Evolutionary conservation across 1,139 yeast species (phyloP).

Genomic region (Saccharomyces hybrid): DNA sequence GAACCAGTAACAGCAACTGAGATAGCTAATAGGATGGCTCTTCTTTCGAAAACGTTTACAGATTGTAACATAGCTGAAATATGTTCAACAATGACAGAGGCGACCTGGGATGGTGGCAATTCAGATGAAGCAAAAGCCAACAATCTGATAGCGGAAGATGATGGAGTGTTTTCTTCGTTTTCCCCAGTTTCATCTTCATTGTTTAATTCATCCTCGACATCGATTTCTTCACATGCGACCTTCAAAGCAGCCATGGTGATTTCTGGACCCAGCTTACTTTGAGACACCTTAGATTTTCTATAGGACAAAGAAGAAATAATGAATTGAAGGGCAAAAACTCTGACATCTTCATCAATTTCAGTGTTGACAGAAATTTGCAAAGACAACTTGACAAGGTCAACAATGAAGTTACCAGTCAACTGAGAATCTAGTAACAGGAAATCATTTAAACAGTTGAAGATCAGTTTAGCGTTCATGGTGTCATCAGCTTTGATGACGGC

Average conservation of each 20-base stretch:
- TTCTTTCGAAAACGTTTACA: slow-evolving; percentile 64
- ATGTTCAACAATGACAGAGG: slow-evolving; percentile 67
- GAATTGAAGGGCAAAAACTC: slow-evolving; percentile 80
- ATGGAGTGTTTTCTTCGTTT: slow-evolving; percentile 81
- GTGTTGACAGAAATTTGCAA: slow-evolving; percentile 65
- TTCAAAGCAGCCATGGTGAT: slow-evolving; percentile 67
- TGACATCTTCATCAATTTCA: slow-evolving; percentile 67
- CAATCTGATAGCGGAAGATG: slow-evolving; percentile 71
- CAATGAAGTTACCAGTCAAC: slow-evolving; percentile 69
- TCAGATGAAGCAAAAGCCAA: slow-evolving; percentile 71
- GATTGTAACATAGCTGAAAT: slow-evolving; percentile 59
- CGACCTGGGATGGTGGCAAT: slow-evolving; percentile 88
- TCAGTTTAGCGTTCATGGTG: slow-evolving; percentile 59
- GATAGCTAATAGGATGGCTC: slow-evolving; percentile 77
- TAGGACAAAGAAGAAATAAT: slow-evolving; percentile 67
- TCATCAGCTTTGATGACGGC: slow-evolving; percentile 68
- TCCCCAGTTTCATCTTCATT: slow-evolving; percentile 84
- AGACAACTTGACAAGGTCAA: slow-evolving; percentile 63
- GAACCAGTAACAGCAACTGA: slow-evolving; percentile 88
- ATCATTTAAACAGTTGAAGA: slow-evolving; percentile 81
- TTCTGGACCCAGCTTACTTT: slow-evolving; percentile 70
- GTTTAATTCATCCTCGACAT: slow-evolving; percentile 60
- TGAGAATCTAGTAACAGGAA: slow-evolving; percentile 69
- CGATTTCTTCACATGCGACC: slow-evolving; percentile 75
- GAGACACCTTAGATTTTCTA: slow-evolving; percentile 58